Base-by-base conservation (phyloP, 345 rosid species). In the Geranium brycei region DNA sequence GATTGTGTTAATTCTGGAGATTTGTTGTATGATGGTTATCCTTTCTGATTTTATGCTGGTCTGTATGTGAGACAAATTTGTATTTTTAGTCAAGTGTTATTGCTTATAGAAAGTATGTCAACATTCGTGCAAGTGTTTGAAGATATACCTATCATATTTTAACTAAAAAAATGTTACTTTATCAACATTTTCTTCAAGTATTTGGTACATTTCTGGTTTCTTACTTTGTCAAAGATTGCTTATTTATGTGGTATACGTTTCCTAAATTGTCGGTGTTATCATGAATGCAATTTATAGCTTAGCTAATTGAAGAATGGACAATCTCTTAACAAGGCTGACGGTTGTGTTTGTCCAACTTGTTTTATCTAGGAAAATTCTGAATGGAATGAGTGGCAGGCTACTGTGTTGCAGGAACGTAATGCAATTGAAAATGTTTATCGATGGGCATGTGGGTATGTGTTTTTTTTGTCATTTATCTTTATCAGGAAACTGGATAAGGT, bases 391-490 rank as follows among this genome's bases (percentile, higher is more conserved):
- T 93, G 99, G 99, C 92, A 84, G 75, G 64, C 67, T 56, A 76
- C 66, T 65, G 87, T 91, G 69, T 73, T 91, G 70, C 96, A 87
- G 59, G 88, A 85, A 72, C 95, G 99, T 13, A 95, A 91, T 71
- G 80, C 72, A 55, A 78, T 91, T 56, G 97, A 93, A 84, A 90
- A 93, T 84, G 97, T 93, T 65, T 83, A 80, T 67, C 77, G 85
- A 68, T 95, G 99, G 97, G 87, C 85, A 56, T 95, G 99, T 75
- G 96, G 97, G 99, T 95, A 85, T 71, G 58, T 32, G 64, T 32
- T 72, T 64, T 32, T 41, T 55, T 66, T 58, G 30, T 55, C 58
- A 74, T 31, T 47, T 47, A 47, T 47, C 13, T 47, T 8, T 8
- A 11, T 41, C 51, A 5, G 13, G 11, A 41, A 41, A 41, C 51